These are phyloP conservation scores for Zymoseptoria pseudotritici DNA, from an alignment of 2,329 filamentous ascomycete species.

Conservation along the genomic window DNA sequence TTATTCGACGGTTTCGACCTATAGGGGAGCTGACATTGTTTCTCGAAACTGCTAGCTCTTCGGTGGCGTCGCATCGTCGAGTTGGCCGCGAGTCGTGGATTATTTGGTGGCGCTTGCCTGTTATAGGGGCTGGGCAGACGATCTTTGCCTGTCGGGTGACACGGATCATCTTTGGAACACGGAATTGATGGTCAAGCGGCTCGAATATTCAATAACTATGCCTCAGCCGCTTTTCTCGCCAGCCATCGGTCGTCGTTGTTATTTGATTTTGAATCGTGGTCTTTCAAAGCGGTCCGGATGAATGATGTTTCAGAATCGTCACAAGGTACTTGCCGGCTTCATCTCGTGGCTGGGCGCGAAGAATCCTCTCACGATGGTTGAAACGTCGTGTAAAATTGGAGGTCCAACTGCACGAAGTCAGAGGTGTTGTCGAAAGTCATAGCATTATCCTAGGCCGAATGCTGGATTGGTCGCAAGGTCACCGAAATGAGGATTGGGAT, in stretches of 20 bases:
- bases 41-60: not conserved
- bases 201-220: not conserved
- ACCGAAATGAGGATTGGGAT: not conserved
- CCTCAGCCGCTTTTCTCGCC: not conserved
- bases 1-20: too few relatives aligned
- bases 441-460: not conserved
- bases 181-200: not conserved
- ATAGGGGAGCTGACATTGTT: not conserved
- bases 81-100: not conserved
- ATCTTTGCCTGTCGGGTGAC: not conserved
- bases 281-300: not conserved
- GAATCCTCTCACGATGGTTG: not conserved
- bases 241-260: not conserved
- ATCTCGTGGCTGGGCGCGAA: not conserved
- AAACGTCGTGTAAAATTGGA: not conserved
- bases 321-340: not conserved
- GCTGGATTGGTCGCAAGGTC: not conserved
- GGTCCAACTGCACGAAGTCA: too few relatives aligned
- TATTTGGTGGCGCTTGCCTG: not conserved
- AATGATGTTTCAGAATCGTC: not conserved
- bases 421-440: not conserved
- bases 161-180: not conserved
- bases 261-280: not conserved
- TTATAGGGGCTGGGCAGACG: not conserved
- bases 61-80: not conserved